Evolutionary conservation across 2,329 filamentous ascomycete genomes (phyloP), one percentile per base, ranked within the genome.

Genomic region (Thermochaetoides dissita): DNA sequence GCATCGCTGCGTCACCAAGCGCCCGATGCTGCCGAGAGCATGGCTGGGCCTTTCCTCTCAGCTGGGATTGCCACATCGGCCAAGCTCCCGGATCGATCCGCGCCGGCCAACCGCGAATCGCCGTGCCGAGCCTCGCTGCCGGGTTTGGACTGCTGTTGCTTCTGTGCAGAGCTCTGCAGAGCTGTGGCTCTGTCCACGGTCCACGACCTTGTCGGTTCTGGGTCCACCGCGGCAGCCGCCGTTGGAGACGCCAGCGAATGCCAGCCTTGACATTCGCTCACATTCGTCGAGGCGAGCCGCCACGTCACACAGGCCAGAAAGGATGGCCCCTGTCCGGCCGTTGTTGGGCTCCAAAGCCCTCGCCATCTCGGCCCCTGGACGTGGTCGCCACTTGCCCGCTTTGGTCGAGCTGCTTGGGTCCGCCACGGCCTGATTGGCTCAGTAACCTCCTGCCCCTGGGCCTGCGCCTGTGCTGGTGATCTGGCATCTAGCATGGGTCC

Each of bases 331-430:
- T 34, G 37, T 31, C 34, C 37, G 33, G 11, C 11, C n/a, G 17
- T 33, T 33, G 40, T 49, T 36, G 37, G 44, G 44, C 44, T 43
- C 46, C 46, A 45, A 48, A 24, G 17, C 5, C 17, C 17, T 24
- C 17, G 17, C 17, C 17, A 24, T 24, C 33, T 38, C 38, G 10
- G 43, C 9, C 9, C 8, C 12, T 5, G 31, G 42, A 41, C 36
- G 39, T 46, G 44, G 17, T 24, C 17, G 17, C 17, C 17, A 24
- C 17, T 24, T 24, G 17, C 17, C 17, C 3, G 17, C 17, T 24
- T 24, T 24, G 3, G 5, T 24, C 17, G 17, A 24, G 17, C 17
- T 24, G 17, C 17, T 5, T 24, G 5, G 17, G 17, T 3, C 17
- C 5, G 40, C 36, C 28, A 36, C 30, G 11, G 36, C 10, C 31